Evolutionary conservation across 2,329 filamentous ascomycete genomes (phyloP), one percentile per base, ranked within the genome.

Genomic region (Coniochaeta hoffmannii): DNA sequence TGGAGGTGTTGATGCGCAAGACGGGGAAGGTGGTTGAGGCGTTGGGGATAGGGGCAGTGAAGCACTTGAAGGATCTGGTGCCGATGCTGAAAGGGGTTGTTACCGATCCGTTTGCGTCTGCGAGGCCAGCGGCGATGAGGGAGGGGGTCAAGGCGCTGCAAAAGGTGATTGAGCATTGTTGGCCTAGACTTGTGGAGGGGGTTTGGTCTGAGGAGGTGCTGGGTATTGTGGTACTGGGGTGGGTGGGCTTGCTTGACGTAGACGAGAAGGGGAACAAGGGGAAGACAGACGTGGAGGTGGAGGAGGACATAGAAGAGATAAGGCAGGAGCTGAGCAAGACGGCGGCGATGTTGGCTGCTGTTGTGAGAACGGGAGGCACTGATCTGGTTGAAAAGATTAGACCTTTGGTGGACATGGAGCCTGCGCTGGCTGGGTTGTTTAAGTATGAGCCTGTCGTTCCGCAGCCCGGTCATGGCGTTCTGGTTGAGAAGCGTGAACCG

Each of bases 21-120:
- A 70, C 82, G 3, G 61, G 67, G 1, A 61, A 66, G 10, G 66
- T 89, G 14, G 66, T 90, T 5, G 63, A 73, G 5, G 75, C 74
- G 14, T 72, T 91, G 65, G 82, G 82, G 38, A 75, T 90, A 53
- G 74, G 82, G 58, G 73, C 81, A 1, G 79, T 85, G 28, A 88
- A 87, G 63, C 85, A 92, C 66, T 71, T 91, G 1, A 83, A 89
- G 76, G 81, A 84, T 49, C 69, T 93, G 8, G 66, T 96, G 1
- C 83, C 88, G 0, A 75, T 92, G 59, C 69, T 90, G 10, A 82
- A 82, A 2, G 73, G 75, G 36, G 80, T 87, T 10, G 73, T 96
- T 54, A 77, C 81, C 2, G 84, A 91, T 63, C 85, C 89, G 0
- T 89, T 94, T 64, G 78, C 79, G 1, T 71, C 79, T 10, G 74